phyloP scores from a whole-genome alignment of 1,139 yeast species.

The Candida pseudocylindracea region DNA sequence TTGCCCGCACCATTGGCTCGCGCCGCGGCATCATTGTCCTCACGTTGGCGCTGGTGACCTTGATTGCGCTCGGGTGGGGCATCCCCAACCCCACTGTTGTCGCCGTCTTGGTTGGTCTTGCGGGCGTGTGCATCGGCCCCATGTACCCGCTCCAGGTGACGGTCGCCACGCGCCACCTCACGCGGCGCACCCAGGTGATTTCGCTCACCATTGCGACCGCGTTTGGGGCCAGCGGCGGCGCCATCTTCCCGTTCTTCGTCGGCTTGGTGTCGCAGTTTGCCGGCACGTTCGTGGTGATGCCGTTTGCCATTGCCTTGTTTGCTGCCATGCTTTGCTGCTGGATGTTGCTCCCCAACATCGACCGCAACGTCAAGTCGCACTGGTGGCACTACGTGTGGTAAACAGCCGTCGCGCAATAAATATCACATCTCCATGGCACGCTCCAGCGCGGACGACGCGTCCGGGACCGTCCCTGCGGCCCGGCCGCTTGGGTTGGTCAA shows the following conservation, averaged over 20 bases:
- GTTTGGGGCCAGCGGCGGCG: constrained; percentile 40
- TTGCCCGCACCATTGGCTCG: constrained; percentile 22
- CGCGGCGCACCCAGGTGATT: constrained; percentile 29
- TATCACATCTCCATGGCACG: no score
- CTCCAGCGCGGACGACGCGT: no score
- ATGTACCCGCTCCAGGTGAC: constrained; percentile 31
- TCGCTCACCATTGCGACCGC: constrained; percentile 33
- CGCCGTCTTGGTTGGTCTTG: constrained; percentile 20
- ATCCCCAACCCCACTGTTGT: constrained; percentile 16
- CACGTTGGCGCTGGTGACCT: constrained; percentile 11
- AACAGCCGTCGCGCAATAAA: no score
- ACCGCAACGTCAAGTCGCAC: constrained; percentile 1
- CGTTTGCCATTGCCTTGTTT: constrained; percentile 20
- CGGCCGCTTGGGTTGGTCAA: no score
- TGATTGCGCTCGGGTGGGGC: constrained; percentile 23
- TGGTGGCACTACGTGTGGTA: no score
- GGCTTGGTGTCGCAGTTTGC: constrained; percentile 27
- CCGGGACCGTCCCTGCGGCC: no score
- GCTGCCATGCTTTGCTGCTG: constrained; percentile 16
- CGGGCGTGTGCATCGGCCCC: constrained; percentile 31
- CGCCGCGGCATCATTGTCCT: constrained; percentile 20
- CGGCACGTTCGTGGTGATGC: constrained; percentile 35
- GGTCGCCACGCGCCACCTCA: constrained; percentile 18
- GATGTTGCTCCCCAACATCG: constrained; percentile 19
- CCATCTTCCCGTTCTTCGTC: constrained; percentile 30